These are phyloP conservation scores for Ophiostoma sp. DNA, from an alignment of 2,329 filamentous ascomycete species.

Conservation along the genomic window DNA sequence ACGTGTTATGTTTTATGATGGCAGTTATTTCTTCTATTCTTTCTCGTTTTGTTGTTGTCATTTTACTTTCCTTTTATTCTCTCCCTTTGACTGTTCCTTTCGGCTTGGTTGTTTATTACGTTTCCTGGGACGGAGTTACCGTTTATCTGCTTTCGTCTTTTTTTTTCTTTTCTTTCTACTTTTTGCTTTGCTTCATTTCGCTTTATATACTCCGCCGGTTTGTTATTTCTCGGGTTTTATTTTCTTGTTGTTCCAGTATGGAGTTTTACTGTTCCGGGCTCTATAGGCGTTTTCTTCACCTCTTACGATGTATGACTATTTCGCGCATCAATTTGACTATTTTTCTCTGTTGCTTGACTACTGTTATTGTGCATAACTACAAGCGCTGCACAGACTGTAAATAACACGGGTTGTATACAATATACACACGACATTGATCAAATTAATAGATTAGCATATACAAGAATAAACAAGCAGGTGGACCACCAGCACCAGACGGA, in stretches of 20 bases:
- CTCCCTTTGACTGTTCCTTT: not conserved
- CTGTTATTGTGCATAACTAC: not conserved
- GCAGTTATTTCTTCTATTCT: not conserved
- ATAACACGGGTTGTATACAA: not conserved
- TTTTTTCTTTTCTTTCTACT: not conserved
- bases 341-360: not conserved
- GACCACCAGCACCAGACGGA: not conserved
- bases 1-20: not conserved
- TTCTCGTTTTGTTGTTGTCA: not conserved
- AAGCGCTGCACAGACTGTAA: not conserved
- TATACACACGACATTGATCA: not conserved
- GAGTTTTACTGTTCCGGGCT: not conserved
- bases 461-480: not conserved
- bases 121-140: slow-evolving; percentile 5
- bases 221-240: not conserved
- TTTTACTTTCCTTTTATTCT: not conserved
- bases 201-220: not conserved
- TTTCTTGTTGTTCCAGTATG: not conserved
- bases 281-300: not conserved
- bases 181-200: not conserved
- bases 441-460: slow-evolving; percentile 1
- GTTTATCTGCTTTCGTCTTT: not conserved
- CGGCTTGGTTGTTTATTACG: not conserved
- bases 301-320: slow-evolving; percentile 12
- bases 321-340: not conserved